Percentiles rank a stretch among this genome's conserved stretches.
Evolutionary conservation across 805 yeast species (phyloP).

Genomic region (Yamadazyma philogaea): DNA sequence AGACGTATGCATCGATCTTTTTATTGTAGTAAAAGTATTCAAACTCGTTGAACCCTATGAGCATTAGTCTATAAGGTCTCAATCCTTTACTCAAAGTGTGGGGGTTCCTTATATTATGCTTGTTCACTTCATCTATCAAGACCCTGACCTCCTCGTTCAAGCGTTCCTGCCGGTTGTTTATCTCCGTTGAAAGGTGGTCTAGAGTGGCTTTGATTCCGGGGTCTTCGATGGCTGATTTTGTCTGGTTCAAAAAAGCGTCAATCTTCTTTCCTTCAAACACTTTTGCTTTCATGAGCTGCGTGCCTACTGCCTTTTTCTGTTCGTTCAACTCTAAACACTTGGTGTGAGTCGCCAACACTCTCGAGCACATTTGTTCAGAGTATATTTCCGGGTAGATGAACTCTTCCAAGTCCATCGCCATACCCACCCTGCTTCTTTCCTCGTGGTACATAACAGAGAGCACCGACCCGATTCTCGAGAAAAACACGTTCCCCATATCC

Average conservation of each 20-base stretch:
- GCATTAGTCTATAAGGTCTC: slow-evolving; percentile 23
- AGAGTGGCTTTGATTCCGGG: slow-evolving; percentile 5
- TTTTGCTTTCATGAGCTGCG: slow-evolving; percentile 29
- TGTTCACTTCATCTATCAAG: slow-evolving; percentile 11
- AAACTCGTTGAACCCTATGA: slow-evolving; percentile 29
- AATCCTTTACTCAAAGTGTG: slow-evolving; percentile 4
- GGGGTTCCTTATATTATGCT: slow-evolving; percentile 10
- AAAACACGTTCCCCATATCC: slow-evolving; percentile 26
- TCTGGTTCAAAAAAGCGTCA: slow-evolving; percentile 22
- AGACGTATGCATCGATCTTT: slow-evolving; percentile 9
- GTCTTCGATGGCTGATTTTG: slow-evolving; percentile 18
- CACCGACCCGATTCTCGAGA: slow-evolving; percentile 27
- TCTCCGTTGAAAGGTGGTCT: slow-evolving; percentile 21
- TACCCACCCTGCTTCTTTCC: slow-evolving; percentile 20
- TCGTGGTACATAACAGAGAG: slow-evolving; percentile 29
- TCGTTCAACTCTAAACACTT: slow-evolving; percentile 15
- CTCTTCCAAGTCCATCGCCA: slow-evolving; percentile 28
- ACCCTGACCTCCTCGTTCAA: slow-evolving; percentile 19
- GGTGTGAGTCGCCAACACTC: slow-evolving; percentile 20
- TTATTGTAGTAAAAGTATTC: slow-evolving; percentile 26
- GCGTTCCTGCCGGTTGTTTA: slow-evolving; percentile 15
- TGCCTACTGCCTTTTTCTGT: slow-evolving; percentile 20
- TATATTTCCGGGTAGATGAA: slow-evolving; percentile 35
- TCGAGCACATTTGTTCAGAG: slow-evolving; percentile 19
- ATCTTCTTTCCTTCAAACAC: slow-evolving; percentile 41